phyloP scores from a whole-genome alignment of 208 protist genomes.

The Leishmania amazonensis region DNA sequence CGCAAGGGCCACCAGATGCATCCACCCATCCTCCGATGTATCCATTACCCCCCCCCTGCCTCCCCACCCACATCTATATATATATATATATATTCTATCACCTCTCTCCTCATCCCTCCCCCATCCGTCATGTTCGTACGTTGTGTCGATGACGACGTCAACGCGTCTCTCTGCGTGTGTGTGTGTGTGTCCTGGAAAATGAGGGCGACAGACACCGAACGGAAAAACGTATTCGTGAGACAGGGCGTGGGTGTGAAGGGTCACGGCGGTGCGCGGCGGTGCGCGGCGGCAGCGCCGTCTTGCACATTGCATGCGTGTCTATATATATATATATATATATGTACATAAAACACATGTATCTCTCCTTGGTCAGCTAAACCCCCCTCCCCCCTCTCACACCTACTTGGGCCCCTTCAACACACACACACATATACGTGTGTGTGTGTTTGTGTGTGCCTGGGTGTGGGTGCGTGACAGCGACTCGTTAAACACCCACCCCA shows the following conservation, averaged over 20 bases:
- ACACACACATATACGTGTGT: neutral
- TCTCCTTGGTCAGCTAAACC: neutral
- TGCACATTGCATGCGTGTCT: neutral
- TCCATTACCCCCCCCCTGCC: neutral
- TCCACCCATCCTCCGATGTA: neutral
- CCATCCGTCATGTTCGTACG: neutral
- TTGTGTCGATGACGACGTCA: neutral
- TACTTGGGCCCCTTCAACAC: neutral
- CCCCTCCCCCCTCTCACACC: neutral
- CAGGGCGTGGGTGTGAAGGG: no score
- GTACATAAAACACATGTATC: neutral
- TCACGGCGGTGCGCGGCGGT: no score
- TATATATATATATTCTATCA: neutral
- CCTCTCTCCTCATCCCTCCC: neutral
- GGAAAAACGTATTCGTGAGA: no score
- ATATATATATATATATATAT: constrained; percentile 2
- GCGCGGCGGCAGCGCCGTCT: neutral
- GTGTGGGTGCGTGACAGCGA: neutral
- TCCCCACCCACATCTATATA: neutral
- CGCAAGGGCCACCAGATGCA: neutral
- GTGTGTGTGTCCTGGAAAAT: neutral
- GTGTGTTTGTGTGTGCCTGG: neutral
- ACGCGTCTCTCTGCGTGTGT: neutral
- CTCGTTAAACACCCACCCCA: no score
- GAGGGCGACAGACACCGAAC: neutral